Percentiles rank a stretch among this genome's conserved stretches.
phyloP scores from a whole-genome alignment of 352 stramenopile genomes.

The Phytophthora aleatoria region DNA sequence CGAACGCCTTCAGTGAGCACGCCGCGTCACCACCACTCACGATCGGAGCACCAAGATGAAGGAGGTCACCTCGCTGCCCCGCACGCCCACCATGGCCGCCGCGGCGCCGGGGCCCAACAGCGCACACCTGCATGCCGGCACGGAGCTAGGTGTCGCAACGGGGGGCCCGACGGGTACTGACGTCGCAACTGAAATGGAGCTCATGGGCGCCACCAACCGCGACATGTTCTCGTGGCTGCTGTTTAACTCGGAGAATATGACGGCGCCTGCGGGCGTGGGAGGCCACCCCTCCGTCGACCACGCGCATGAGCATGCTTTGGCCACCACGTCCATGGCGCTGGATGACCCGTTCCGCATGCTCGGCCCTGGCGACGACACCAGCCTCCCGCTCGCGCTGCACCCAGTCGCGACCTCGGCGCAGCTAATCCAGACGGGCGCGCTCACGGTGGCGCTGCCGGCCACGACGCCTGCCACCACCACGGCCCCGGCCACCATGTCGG shows the following conservation, averaged over 20 bases:
- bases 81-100: conserved; percentile 26
- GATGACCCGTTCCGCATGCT: conserved; percentile 80
- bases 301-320: conserved; percentile 19
- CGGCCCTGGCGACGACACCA: conserved; percentile 40
- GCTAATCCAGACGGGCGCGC: conserved; percentile 33
- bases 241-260: conserved; percentile 88
- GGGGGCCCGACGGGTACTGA: conserved; percentile 18
- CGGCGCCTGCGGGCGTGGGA: conserved; percentile 36
- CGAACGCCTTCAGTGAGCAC: conserved; percentile 31
- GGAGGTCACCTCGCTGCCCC: conserved; percentile 28
- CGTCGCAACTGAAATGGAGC: conserved; percentile 65
- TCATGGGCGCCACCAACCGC: conserved; percentile 69
- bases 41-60: conserved; percentile 24
- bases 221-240: conserved; percentile 89
- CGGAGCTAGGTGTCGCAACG: conserved; percentile 14
- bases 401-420: conserved; percentile 19
- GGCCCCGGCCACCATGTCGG: conserved; percentile 16
- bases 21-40: conserved; percentile 39
- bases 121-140: conserved; percentile 7
- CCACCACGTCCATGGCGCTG: conserved; percentile 39
- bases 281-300: conserved; percentile 16
- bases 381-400: conserved; percentile 45
- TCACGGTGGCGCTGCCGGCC: conserved; percentile 28
- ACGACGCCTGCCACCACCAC: conserved; percentile 23
- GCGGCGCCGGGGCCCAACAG: conserved; percentile 24